Evolutionary conservation across 176 grass and related monocot genomes (phyloP).

Genomic region (Phoenix roebelenii): DNA sequence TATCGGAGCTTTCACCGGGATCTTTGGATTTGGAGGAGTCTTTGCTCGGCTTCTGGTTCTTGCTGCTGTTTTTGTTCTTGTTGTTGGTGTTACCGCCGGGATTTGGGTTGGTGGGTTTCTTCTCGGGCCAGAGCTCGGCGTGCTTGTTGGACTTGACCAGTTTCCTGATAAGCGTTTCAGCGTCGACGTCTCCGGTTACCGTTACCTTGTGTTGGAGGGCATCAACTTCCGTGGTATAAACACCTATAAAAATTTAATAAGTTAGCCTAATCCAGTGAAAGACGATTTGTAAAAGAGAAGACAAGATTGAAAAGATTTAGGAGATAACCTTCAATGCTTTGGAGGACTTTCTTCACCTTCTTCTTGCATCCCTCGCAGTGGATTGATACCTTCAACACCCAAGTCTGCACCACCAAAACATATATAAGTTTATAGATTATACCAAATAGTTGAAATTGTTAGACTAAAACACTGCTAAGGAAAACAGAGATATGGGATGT

Average conservation of each 20-base stretch:
- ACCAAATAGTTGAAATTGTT: background rate
- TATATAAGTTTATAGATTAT: background rate
- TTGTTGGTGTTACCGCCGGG: background rate
- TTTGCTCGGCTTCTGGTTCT: constrained; percentile 7
- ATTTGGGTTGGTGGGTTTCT: constrained; percentile 19
- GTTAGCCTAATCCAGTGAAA: background rate
- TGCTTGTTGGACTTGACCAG: constrained; percentile 51
- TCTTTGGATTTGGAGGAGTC: constrained; percentile 22
- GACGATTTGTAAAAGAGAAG: background rate
- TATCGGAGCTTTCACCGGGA: constrained; percentile 4
- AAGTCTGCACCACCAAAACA: background rate
- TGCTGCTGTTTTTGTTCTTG: background rate
- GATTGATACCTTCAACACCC: constrained; percentile 11
- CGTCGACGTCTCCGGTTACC: constrained; percentile 34
- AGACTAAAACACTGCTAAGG: background rate
- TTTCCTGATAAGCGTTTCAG: constrained; percentile 34
- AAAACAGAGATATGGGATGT: too few species aligned
- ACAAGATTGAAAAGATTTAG: background rate
- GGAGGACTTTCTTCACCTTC: constrained; percentile 6
- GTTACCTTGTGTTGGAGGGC: constrained; percentile 42
- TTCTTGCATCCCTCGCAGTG: constrained; percentile 22
- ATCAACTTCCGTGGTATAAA: constrained; percentile 43
- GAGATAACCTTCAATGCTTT: constrained; percentile 1
- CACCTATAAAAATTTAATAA: constrained; percentile 26
- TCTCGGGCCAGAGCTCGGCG: constrained; percentile 36